These are phyloP conservation scores for Tricladium varicosporioides DNA, from an alignment of 2,329 filamentous ascomycete genomes.

Conservation along the genomic window DNA sequence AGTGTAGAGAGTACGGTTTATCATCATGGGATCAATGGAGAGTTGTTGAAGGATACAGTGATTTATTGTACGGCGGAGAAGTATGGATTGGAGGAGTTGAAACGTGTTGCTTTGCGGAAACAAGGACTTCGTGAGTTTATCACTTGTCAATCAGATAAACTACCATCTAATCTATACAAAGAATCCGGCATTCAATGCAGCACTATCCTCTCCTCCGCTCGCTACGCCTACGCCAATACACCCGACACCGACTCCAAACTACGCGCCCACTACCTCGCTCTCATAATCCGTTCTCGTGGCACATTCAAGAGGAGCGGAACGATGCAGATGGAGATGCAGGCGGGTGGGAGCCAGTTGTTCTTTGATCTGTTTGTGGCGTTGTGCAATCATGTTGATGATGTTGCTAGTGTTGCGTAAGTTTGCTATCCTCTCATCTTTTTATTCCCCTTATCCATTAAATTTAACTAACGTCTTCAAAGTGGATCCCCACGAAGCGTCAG, in stretches of 20 bases:
- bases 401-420: constrained; percentile 70
- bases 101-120: constrained; percentile 87
- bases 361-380: constrained; percentile 98
- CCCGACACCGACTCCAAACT: constrained; percentile 89
- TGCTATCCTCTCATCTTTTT: constrained; percentile 8
- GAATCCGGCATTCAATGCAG: constrained; percentile 75
- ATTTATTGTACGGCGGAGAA: constrained; percentile 91
- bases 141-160: not conserved
- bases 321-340: constrained; percentile 98
- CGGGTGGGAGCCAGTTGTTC: constrained; percentile 82
- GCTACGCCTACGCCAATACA: constrained; percentile 94
- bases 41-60: constrained; percentile 86
- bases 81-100: constrained; percentile 89
- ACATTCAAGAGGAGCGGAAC: constrained; percentile 98
- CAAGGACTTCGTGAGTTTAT: constrained; percentile 62
- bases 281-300: constrained; percentile 95
- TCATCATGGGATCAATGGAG: constrained; percentile 69
- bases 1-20: constrained; percentile 74
- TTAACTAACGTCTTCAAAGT: constrained; percentile 15
- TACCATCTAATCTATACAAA: not conserved
- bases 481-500: constrained; percentile 32
- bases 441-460: not conserved
- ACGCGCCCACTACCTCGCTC: constrained; percentile 93
- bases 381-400: constrained; percentile 97
- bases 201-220: constrained; percentile 86